Evolutionary conservation across 1,139 yeast genomes (phyloP).

Genomic region (Saccharomycopsis crataegensis): DNA sequence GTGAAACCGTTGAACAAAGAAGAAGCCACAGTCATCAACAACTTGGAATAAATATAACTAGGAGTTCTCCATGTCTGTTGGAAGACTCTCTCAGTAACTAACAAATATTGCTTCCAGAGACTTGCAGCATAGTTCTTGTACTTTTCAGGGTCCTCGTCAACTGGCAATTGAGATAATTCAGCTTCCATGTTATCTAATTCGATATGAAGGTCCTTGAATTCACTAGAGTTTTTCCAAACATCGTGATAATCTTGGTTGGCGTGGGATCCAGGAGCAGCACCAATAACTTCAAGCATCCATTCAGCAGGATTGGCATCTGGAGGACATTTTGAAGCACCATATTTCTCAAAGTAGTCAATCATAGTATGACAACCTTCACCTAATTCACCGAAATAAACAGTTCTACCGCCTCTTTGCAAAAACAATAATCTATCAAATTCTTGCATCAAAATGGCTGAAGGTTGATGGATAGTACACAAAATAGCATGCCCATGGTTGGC

Average conservation of each 20-base stretch:
- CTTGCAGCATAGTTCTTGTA: slow-evolving; percentile 34
- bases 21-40: slow-evolving; percentile 40
- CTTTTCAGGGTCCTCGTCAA: slow-evolving; percentile 22
- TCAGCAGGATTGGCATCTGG: slow-evolving; percentile 73
- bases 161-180: slow-evolving; percentile 33
- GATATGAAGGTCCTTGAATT: slow-evolving; percentile 37
- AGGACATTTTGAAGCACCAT: slow-evolving; percentile 63
- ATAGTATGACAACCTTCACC: slow-evolving; percentile 56
- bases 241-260: slow-evolving; percentile 60
- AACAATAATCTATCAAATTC: slow-evolving; percentile 72
- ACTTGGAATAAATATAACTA: slow-evolving; percentile 57
- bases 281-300: slow-evolving; percentile 79
- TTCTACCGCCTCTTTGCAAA: slow-evolving; percentile 66
- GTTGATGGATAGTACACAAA: slow-evolving; percentile 78
- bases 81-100: slow-evolving; percentile 48
- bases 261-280: slow-evolving; percentile 76
- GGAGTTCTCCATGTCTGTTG: slow-evolving; percentile 77
- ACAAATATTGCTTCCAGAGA: slow-evolving; percentile 41
- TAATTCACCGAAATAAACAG: slow-evolving; percentile 76
- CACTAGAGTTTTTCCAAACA: slow-evolving; percentile 57
- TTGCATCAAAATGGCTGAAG: slow-evolving; percentile 68
- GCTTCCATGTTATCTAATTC: slow-evolving; percentile 41
- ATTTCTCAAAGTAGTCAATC: slow-evolving; percentile 51
- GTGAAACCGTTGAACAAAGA: slow-evolving; percentile 52
- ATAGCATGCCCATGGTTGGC: slow-evolving; percentile 79